Base-by-base conservation (phyloP, 1,284 basidiomycete species). In the Microbotryomycetes sp. region DNA sequence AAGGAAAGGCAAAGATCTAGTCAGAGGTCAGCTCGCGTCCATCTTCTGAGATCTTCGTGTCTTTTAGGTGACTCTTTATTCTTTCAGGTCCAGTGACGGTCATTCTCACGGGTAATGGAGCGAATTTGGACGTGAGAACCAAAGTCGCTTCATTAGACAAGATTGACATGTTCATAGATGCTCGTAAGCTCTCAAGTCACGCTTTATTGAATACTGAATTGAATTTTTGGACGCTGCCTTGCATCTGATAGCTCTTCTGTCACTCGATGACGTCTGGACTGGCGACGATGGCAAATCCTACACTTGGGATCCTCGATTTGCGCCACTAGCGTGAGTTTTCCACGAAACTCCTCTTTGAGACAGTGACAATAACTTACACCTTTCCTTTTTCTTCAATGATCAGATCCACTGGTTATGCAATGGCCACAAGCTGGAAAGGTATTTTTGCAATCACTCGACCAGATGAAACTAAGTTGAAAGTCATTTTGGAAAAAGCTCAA, bases 31-130 rank as follows among this genome's bases (percentile, higher is more conserved):
- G 52, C 15, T 3, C 54, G 6, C n/a, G 9, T 29, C 16, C 23
- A 9, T 22, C 15, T 22, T 50, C 29, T 28, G 6, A 6, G 6
- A 6, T 22, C 31, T 7, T 1, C 15, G n/a, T 29, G 26, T 25
- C 3, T 2, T 4, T 2, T 7, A n/a, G 16, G 29, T n/a, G 2
- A 19, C 0, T 50, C 19, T 15, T 25, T 7, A 3, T 49, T 30
- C 50, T n/a, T 45, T 59, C 59, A 59, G 72, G 72, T 9, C 72
- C 71, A 0, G 45, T 71, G 5, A 46, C 52, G 14, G 62, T 71
- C 9, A 60, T 73, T 12, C 59, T 71, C 29, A 73, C 72, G n/a
- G 72, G 72, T 19, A 70, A 70, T 57, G 72, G 69, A 29, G 65
- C 66, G 19, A 64, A 64, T 19, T 28, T 29, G 3, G 62, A 67